Evolutionary conservation across 352 stramenopile species (phyloP).

Genomic region (Phytophthora fragariaefolia): DNA sequence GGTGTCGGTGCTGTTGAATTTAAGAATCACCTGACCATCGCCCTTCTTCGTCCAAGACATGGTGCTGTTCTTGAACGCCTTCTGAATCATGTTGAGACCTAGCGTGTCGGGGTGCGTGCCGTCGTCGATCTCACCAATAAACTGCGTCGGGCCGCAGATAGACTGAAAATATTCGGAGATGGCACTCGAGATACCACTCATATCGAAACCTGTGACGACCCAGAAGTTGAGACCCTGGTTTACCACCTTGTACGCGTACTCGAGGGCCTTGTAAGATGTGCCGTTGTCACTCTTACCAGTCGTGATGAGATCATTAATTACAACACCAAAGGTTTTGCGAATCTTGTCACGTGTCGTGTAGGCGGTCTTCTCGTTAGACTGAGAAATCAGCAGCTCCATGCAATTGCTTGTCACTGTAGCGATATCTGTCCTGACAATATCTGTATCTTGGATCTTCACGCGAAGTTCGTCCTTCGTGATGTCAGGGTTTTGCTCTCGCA

Average conservation of each 20-base stretch:
- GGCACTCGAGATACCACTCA: slow-evolving; percentile 32
- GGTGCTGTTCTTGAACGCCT: slow-evolving; percentile 47
- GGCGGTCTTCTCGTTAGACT: slow-evolving; percentile 24
- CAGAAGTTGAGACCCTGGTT: slow-evolving; percentile 24
- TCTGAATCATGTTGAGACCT: slow-evolving; percentile 42
- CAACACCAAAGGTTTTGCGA: slow-evolving; percentile 33
- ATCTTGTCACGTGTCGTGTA: slow-evolving; percentile 33
- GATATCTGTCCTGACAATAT: slow-evolving; percentile 44
- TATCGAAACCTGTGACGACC: slow-evolving; percentile 27
- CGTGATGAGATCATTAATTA: slow-evolving; percentile 32
- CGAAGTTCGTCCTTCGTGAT: slow-evolving; percentile 37
- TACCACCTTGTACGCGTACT: slow-evolving; percentile 17
- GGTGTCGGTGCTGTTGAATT: no score
- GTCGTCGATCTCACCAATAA: slow-evolving; percentile 52
- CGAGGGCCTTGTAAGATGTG: slow-evolving; percentile 10
- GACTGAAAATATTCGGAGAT: slow-evolving; percentile 37
- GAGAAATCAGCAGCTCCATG: slow-evolving; percentile 29
- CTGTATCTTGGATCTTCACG: slow-evolving; percentile 33
- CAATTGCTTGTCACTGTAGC: slow-evolving; percentile 36
- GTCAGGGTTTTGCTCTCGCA: slow-evolving; percentile 25
- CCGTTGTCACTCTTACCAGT: slow-evolving; percentile 31
- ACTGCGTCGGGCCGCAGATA: slow-evolving; percentile 51
- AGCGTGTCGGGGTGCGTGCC: slow-evolving; percentile 47
- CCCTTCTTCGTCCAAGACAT: slow-evolving; percentile 50
- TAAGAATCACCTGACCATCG: slow-evolving; percentile 49